These are phyloP conservation scores for Penicillium arizonense DNA, from an alignment of 495 filamentous ascomycete genomes.

Conservation along the genomic window DNA sequence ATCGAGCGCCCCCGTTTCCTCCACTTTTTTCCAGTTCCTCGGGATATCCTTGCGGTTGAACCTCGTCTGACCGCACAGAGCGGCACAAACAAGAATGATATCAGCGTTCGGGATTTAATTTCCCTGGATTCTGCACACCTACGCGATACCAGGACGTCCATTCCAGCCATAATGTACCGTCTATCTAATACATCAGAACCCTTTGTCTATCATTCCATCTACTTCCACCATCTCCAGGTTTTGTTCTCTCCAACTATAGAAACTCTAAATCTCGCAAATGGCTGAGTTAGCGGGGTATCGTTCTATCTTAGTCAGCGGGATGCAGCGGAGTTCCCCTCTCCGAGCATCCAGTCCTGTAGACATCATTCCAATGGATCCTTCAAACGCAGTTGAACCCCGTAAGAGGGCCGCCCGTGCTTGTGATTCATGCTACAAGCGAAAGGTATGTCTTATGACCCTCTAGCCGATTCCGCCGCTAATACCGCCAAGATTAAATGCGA, in stretches of 20 bases:
- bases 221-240: too few relatives aligned
- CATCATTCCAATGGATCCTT: conserved; percentile 12
- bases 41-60: background rate
- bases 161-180: too few relatives aligned
- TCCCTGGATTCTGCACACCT: background rate
- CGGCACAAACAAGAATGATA: background rate
- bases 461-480: background rate
- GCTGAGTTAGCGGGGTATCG: conserved; percentile 1
- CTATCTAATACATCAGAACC: too few relatives aligned
- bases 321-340: conserved; percentile 7
- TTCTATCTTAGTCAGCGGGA: conserved; percentile 4
- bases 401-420: conserved; percentile 45
- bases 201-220: too few relatives aligned
- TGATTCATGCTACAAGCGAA: conserved; percentile 50
- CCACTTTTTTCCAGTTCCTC: background rate
- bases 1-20: background rate
- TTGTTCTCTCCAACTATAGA: too few relatives aligned
- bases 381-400: conserved; percentile 2
- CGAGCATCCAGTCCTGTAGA: conserved; percentile 4
- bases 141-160: too few relatives aligned
- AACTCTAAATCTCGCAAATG: too few relatives aligned
- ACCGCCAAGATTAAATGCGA: conserved; percentile 51
- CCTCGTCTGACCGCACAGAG: background rate
- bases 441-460: conserved; percentile 26
- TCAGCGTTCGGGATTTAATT: background rate